Percentiles rank a stretch among this genome's conserved stretches.
phyloP scores from a whole-genome alignment of 768 basidiomycete species.

The Calocybe gangraenosa region DNA sequence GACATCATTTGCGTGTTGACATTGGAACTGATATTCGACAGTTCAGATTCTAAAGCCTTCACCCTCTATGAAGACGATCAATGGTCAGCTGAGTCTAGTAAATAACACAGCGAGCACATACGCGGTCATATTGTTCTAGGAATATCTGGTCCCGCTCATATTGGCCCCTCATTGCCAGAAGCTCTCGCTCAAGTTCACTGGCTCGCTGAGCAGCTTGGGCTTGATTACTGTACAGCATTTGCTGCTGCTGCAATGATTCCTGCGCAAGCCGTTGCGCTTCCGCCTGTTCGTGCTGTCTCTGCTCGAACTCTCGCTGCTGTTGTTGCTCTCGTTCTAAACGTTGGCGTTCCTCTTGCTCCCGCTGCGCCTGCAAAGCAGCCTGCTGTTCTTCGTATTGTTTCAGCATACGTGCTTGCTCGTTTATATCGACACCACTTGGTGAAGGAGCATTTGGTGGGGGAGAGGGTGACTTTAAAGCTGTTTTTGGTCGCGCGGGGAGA shows the following conservation, averaged over 20 bases:
- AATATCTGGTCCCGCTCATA: conserved; percentile 98
- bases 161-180: conserved; percentile 92
- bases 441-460: conserved; percentile 72
- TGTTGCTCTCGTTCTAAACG: conserved; percentile 73
- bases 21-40: conserved; percentile 68
- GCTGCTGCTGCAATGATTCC: conserved; percentile 83
- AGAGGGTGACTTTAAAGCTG: conserved; percentile 50
- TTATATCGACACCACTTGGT: conserved; percentile 67
- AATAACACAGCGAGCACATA: conserved; percentile 34
- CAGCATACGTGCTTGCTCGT: conserved; percentile 90
- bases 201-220: conserved; percentile 67
- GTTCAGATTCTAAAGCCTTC: conserved; percentile 90
- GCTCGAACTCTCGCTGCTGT: conserved; percentile 86
- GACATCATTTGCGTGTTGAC: conserved; percentile 81
- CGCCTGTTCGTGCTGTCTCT: conserved; percentile 80
- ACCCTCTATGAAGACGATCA: conserved; percentile 66
- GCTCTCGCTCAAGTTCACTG: conserved; percentile 82
- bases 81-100: conserved; percentile 2
- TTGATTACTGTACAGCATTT: conserved; percentile 77
- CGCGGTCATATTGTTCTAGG: conserved; percentile 95
- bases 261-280: conserved; percentile 87
- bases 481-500: conserved; percentile 77
- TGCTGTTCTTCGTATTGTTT: conserved; percentile 97
- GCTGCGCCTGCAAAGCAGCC: conserved; percentile 72
- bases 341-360: conserved; percentile 80